Conservation (phyloP, 108 stramenopile genomes). For the Pseudonitzschia multistriata region DNA sequence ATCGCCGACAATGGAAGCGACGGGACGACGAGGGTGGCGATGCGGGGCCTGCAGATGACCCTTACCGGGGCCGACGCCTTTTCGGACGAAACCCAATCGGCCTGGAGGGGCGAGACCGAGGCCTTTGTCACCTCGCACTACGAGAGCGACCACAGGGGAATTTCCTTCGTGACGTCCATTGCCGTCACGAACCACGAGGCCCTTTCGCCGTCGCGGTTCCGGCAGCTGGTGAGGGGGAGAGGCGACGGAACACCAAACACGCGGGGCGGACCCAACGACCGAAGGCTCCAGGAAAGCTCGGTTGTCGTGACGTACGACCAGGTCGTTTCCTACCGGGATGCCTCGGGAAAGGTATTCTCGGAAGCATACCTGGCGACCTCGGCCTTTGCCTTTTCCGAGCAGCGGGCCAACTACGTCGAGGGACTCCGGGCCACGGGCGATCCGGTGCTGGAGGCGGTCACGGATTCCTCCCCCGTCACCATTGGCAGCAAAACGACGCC, state of each 20-base stretch:
- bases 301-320: slow-evolving; percentile 24
- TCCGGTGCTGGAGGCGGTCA: slow-evolving; percentile 18
- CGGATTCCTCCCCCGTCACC: background rate
- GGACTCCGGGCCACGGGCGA: slow-evolving; percentile 2
- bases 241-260: background rate
- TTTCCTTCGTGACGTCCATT: background rate
- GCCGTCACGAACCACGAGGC: background rate
- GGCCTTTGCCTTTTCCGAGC: slow-evolving; percentile 8
- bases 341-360: background rate
- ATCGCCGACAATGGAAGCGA: background rate
- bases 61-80: background rate
- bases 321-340: slow-evolving; percentile 1
- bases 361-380: slow-evolving; percentile 4
- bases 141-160: background rate
- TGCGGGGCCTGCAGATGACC: background rate
- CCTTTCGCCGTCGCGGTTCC: background rate
- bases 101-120: background rate
- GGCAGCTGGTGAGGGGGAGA: background rate
- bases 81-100: background rate
- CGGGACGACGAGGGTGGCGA: background rate
- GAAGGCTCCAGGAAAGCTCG: background rate
- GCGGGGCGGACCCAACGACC: too few species aligned
- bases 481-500: background rate
- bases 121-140: background rate
- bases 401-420: slow-evolving; percentile 14